phyloP scores from a whole-genome alignment of 352 stramenopile species.

The Phytopythium sindhum region DNA sequence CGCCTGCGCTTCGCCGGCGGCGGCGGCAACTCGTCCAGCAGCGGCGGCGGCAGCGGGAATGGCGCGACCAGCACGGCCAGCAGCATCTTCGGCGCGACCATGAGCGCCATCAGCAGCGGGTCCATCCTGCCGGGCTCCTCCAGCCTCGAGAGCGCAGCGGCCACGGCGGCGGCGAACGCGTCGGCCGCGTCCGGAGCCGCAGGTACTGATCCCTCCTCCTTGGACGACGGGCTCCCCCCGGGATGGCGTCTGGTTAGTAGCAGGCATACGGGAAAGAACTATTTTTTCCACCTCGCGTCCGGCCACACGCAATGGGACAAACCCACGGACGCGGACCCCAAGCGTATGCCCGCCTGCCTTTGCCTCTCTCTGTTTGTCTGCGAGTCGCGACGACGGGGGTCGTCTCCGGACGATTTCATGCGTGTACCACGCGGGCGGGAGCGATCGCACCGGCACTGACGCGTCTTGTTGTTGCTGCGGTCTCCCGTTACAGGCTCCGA shows the following conservation, averaged over 20 bases:
- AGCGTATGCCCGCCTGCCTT: constrained; percentile 28
- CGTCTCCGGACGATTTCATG: background rate
- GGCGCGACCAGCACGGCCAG: constrained; percentile 31
- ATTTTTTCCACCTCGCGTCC: constrained; percentile 70
- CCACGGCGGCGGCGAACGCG: constrained; percentile 28
- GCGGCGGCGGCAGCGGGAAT: constrained; percentile 19
- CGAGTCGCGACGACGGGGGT: background rate
- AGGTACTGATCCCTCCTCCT: constrained; percentile 16
- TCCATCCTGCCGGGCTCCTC: constrained; percentile 43
- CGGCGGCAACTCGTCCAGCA: constrained; percentile 31
- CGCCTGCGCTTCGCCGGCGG: constrained; percentile 50
- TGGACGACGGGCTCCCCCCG: constrained; percentile 34
- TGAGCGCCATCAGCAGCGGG: constrained; percentile 47
- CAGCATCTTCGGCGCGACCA: constrained; percentile 68
- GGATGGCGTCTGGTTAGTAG: constrained; percentile 73
- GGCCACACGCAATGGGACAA: constrained; percentile 67
- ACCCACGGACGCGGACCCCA: constrained; percentile 61
- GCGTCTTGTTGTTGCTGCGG: constrained; percentile 7
- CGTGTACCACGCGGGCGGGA: background rate
- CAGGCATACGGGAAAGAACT: constrained; percentile 58
- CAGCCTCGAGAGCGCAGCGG: constrained; percentile 36
- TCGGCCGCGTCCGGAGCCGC: constrained; percentile 15
- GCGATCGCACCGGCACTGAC: background rate
- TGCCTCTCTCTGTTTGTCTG: constrained; percentile 1
- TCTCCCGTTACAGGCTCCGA: constrained; percentile 22